phyloP scores from a whole-genome alignment of 768 basidiomycete species.

The Coprinopsis cinerea region DNA sequence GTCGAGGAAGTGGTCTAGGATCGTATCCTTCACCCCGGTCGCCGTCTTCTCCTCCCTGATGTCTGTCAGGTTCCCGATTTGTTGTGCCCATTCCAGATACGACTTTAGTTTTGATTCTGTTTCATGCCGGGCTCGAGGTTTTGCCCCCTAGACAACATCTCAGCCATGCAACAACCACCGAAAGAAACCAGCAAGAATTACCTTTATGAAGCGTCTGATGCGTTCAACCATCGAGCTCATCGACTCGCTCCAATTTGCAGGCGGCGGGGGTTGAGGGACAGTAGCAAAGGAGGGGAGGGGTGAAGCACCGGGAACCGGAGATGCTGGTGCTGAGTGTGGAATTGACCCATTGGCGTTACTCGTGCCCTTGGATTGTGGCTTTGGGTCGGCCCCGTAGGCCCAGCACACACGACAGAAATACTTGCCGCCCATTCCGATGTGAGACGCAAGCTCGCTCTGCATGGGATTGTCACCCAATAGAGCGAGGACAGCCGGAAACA shows the following conservation, averaged over 20 bases:
- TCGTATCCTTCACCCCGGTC: neutral
- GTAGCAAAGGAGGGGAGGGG: no score
- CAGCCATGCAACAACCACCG: neutral
- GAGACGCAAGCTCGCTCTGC: conserved; percentile 37
- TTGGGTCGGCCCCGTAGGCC: neutral
- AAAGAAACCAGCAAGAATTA: neutral
- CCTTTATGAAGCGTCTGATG: neutral
- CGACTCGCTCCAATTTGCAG: neutral
- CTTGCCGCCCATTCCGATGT: conserved; percentile 30
- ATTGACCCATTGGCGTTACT: neutral
- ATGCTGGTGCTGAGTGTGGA: neutral
- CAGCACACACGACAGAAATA: conserved; percentile 26
- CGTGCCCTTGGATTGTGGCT: neutral
- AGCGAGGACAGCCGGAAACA: conserved; percentile 24
- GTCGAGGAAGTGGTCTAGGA: neutral
- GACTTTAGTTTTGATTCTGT: neutral
- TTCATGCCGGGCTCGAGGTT: neutral
- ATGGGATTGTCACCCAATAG: conserved; percentile 39
- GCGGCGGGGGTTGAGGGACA: no score
- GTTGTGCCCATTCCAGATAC: neutral
- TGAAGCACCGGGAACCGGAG: neutral
- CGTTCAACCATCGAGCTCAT: neutral
- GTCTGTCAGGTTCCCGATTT: neutral
- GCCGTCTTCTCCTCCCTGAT: neutral
- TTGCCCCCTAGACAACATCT: neutral